These are phyloP conservation scores for Chlorokybus atmophyticus DNA, from an alignment of 139 green algal genomes.

Conservation along the genomic window DNA sequence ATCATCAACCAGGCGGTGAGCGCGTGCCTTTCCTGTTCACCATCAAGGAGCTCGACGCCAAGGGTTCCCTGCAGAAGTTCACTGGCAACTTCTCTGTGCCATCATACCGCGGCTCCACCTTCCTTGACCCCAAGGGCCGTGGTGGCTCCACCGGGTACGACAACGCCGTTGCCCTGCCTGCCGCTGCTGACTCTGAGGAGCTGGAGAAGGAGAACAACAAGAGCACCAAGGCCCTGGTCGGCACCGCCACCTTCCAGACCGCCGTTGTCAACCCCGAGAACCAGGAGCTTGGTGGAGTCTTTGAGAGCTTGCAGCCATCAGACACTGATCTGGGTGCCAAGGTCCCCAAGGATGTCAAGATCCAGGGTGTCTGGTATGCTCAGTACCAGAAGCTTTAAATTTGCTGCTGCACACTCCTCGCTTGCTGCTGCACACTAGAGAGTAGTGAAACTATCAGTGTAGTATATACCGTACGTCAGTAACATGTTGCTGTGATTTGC, in stretches of 20 bases:
- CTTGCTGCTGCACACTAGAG: neutral
- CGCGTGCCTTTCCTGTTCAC: slow-evolving; percentile 99
- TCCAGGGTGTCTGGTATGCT: slow-evolving; percentile 88
- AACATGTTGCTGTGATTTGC: too few relatives aligned
- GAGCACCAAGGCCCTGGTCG: slow-evolving; percentile 63
- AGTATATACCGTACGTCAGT: neutral
- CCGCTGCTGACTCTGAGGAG: slow-evolving; percentile 66
- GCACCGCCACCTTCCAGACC: slow-evolving; percentile 79
- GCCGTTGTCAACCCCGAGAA: slow-evolving; percentile 78
- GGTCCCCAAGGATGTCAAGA: slow-evolving; percentile 97
- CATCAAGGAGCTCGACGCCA: slow-evolving; percentile 89
- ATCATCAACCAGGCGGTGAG: too few relatives aligned
- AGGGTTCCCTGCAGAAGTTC: slow-evolving; percentile 69
- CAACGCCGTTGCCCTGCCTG: slow-evolving; percentile 89
- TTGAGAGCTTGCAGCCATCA: slow-evolving; percentile 95
- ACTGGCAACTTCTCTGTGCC: slow-evolving; percentile 89
- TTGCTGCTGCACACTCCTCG: too few relatives aligned
- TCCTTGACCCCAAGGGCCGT: slow-evolving; percentile 99
- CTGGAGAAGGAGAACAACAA: slow-evolving; percentile 93
- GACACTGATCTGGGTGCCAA: slow-evolving; percentile 98
- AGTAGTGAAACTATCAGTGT: neutral
- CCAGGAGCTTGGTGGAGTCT: slow-evolving; percentile 93
- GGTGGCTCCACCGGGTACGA: slow-evolving; percentile 92
- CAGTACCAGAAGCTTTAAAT: slow-evolving; percentile 40
- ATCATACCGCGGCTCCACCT: slow-evolving; percentile 95